Evolutionary conservation across 108 stramenopile species (phyloP).

Genomic region (Poteriospumella lacustris): DNA sequence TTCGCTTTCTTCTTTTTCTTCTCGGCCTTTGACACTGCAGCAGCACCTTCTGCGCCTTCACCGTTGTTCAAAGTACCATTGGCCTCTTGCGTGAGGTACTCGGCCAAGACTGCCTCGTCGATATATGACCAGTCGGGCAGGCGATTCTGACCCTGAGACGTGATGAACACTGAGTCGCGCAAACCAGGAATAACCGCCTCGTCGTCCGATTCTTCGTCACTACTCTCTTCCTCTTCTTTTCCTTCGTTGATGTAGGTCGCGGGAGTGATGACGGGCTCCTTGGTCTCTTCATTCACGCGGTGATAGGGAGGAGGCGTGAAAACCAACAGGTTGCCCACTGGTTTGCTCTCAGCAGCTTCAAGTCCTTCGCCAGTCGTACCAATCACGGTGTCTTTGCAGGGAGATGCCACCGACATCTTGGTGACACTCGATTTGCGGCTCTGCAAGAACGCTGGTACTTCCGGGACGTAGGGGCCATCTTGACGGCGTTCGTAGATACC

Average conservation of each 20-base stretch:
- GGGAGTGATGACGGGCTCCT: neutral
- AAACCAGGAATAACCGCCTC: neutral
- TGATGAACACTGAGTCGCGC: conserved; percentile 2
- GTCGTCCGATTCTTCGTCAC: conserved; percentile 9
- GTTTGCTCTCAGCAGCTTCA: no score
- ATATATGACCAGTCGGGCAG: conserved; percentile 28
- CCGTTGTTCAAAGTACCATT: no score
- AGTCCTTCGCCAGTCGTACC: neutral
- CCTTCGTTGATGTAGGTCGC: neutral
- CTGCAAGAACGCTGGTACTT: neutral
- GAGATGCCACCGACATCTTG: neutral
- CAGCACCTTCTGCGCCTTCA: no score
- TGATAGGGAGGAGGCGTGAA: neutral
- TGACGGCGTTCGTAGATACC: conserved; percentile 10
- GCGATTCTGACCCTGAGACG: neutral
- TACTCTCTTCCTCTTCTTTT: neutral
- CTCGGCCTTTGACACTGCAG: no score
- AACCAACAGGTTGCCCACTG: neutral
- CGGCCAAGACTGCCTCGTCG: neutral
- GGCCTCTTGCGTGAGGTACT: no score
- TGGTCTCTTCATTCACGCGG: neutral
- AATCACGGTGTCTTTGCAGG: neutral
- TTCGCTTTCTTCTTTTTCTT: no score
- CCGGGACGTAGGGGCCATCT: conserved; percentile 22
- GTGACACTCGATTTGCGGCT: neutral